Conservation (phyloP, 2,329 filamentous ascomycete genomes). For the Xenosphaeropsis pyriputrescens region DNA sequence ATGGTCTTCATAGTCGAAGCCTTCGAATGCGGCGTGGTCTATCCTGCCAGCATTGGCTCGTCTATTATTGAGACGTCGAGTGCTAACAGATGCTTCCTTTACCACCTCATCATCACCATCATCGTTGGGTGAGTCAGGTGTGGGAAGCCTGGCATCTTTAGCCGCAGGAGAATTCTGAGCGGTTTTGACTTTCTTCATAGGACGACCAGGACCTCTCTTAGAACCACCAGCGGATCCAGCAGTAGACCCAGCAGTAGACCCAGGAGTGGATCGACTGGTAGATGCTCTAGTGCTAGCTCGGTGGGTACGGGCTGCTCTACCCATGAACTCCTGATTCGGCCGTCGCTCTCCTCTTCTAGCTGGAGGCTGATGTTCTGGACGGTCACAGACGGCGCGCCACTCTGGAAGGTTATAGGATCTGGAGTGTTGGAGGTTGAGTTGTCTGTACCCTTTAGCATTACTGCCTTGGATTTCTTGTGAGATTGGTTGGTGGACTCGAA, state of each 20-base stretch:
- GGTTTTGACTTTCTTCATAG: constrained; percentile 5
- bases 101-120: constrained; percentile 26
- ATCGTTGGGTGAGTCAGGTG: constrained; percentile 31
- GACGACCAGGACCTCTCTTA: constrained; percentile 9
- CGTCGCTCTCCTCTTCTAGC: constrained; percentile 75
- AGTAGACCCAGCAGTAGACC: no score
- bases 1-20: constrained; percentile 74
- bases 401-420: constrained; percentile 93
- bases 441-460: constrained; percentile 76
- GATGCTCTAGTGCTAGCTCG: constrained; percentile 6
- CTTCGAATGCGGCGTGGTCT: constrained; percentile 80
- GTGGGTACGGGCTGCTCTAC: constrained; percentile 17
- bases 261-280: no score
- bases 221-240: constrained; percentile 8
- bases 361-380: constrained; percentile 90
- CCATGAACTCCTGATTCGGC: constrained; percentile 23
- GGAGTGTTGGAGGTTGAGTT: constrained; percentile 93
- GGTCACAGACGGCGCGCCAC: constrained; percentile 86
- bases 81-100: constrained; percentile 54
- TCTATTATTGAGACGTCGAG: constrained; percentile 73
- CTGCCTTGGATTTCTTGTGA: constrained; percentile 97
- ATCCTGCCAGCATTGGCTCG: constrained; percentile 65
- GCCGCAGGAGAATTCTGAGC: constrained; percentile 24
- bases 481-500: constrained; percentile 92
- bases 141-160: constrained; percentile 29